Evolutionary conservation across 345 rosid species (phyloP).

Genomic region (Gossypium australe): DNA sequence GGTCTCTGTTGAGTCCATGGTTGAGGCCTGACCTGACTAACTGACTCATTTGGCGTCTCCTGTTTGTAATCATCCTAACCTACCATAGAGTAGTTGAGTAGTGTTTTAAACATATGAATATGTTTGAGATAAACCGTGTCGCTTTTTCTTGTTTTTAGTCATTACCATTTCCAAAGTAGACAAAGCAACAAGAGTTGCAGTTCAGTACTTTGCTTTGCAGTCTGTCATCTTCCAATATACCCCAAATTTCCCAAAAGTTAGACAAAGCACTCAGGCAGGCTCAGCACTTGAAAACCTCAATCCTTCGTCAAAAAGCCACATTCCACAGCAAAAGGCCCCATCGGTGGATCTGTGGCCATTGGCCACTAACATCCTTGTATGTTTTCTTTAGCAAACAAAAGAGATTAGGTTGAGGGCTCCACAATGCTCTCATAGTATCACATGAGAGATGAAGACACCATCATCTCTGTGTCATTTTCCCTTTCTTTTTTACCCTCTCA

Average conservation of each 20-base stretch:
- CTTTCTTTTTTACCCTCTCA: not conserved
- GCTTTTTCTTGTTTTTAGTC: slow-evolving; percentile 16
- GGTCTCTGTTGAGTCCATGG: not conserved
- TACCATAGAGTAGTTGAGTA: not conserved
- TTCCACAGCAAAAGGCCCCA: not conserved
- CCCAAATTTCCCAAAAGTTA: not conserved
- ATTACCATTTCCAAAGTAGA: slow-evolving; percentile 6
- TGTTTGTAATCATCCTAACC: not conserved
- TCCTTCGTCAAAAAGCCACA: not conserved
- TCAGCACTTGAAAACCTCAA: not conserved
- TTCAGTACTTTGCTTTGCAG: not conserved
- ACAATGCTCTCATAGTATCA: not conserved
- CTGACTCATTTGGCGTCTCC: not conserved
- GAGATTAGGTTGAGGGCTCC: slow-evolving; percentile 2
- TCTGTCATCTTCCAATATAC: slow-evolving; percentile 4
- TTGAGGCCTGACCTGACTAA: not conserved
- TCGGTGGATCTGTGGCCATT: not conserved
- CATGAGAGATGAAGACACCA: slow-evolving; percentile 8
- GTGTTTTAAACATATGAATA: not conserved
- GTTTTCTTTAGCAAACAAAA: not conserved
- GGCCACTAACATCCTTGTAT: not conserved
- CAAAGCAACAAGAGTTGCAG: slow-evolving; percentile 11
- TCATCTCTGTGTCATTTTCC: slow-evolving; percentile 29
- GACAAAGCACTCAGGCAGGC: not conserved
- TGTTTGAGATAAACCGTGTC: not conserved